Conservation (phyloP, 768 basidiomycete genomes). For the Candolleomyces aberdarensis region DNA sequence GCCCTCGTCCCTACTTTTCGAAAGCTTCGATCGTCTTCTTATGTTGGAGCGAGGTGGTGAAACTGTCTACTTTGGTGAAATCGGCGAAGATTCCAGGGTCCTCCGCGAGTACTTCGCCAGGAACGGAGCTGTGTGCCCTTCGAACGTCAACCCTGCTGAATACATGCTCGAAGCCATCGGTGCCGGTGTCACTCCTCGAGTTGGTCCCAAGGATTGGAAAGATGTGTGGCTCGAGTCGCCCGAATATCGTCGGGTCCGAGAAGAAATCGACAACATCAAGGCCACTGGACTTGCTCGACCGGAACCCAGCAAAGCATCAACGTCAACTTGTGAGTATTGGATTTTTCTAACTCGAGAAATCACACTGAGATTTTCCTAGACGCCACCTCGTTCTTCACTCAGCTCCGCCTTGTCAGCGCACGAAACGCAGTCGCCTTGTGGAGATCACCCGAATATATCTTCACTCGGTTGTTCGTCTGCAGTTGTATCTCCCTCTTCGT, state of each 20-base stretch:
- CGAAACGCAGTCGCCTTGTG: slow-evolving; percentile 73
- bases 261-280: slow-evolving; percentile 48
- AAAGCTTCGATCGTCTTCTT: slow-evolving; percentile 75
- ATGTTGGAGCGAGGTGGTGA: slow-evolving; percentile 79
- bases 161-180: slow-evolving; percentile 15
- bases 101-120: slow-evolving; percentile 75
- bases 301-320: slow-evolving; percentile 33
- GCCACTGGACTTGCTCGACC: slow-evolving; percentile 41
- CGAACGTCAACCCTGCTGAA: slow-evolving; percentile 69
- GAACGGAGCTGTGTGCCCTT: slow-evolving; percentile 71
- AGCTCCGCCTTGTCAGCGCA: slow-evolving; percentile 62
- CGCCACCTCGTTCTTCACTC: slow-evolving; percentile 73
- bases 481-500: slow-evolving; percentile 67
- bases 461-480: slow-evolving; percentile 77
- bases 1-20: slow-evolving; percentile 82
- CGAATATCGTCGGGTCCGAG: slow-evolving; percentile 42
- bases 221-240: slow-evolving; percentile 78
- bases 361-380: slow-evolving; percentile 32
- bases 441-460: slow-evolving; percentile 84
- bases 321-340: slow-evolving; percentile 44
- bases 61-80: slow-evolving; percentile 90
- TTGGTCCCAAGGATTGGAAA: slow-evolving; percentile 83
- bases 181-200: slow-evolving; percentile 49
- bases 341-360: not conserved
- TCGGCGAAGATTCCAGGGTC: slow-evolving; percentile 67